phyloP scores from a whole-genome alignment of 2,329 filamentous ascomycete species.

The Leptoxyphium fumago region DNA sequence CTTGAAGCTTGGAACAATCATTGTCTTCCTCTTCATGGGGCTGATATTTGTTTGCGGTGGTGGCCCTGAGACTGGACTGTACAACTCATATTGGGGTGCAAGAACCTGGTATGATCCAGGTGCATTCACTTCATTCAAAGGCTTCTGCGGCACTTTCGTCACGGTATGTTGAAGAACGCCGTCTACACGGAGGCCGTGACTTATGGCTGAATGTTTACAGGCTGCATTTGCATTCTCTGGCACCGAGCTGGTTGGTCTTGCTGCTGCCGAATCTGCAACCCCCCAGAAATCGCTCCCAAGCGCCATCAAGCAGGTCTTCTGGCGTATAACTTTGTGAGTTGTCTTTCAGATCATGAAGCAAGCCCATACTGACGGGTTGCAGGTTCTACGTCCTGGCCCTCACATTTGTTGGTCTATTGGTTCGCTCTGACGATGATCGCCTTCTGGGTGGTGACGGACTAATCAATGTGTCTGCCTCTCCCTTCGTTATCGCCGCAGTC shows the following conservation, averaged over 20 bases:
- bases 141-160: constrained; percentile 64
- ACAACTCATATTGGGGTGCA: constrained; percentile 54
- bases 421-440: constrained; percentile 53
- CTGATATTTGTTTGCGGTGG: constrained; percentile 77
- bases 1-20: constrained; percentile 70
- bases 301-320: constrained; percentile 87
- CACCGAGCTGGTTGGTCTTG: constrained; percentile 62
- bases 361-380: constrained; percentile 3
- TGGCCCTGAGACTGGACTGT: constrained; percentile 43
- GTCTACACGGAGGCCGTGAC: no score
- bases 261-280: constrained; percentile 65
- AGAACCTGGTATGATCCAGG: constrained; percentile 65
- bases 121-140: constrained; percentile 75
- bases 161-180: constrained; percentile 22
- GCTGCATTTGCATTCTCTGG: constrained; percentile 65
- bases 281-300: constrained; percentile 69
- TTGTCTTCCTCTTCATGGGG: constrained; percentile 79
- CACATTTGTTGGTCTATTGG: constrained; percentile 65
- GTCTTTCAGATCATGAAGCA: constrained; percentile 4
- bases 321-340: constrained; percentile 58
- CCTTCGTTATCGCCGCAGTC: constrained; percentile 84
- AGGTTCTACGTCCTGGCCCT: constrained; percentile 74
- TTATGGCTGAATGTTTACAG: background rate
- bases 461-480: constrained; percentile 62
- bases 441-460: constrained; percentile 45